Evolutionary conservation across 352 stramenopile genomes (phyloP).

Genomic region (Globisporangium lucens): DNA sequence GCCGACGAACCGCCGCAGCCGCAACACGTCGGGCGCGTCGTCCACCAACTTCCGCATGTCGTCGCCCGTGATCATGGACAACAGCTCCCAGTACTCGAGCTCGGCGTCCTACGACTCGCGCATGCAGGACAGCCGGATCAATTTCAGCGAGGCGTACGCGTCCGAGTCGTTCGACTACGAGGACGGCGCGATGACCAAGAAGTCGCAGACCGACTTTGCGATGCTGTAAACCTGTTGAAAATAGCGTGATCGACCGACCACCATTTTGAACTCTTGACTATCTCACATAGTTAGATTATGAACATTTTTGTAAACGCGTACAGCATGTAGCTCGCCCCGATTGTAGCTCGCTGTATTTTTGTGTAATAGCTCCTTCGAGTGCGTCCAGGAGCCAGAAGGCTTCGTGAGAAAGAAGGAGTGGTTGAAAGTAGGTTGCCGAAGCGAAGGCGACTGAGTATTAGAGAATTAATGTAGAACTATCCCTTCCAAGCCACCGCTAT

Average conservation of each 20-base stretch:
- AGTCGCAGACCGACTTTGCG: constrained; percentile 42
- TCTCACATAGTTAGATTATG: constrained; percentile 5
- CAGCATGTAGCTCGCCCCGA: not conserved
- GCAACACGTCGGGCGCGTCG: constrained; percentile 19
- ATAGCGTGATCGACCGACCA: no score
- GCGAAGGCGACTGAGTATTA: not conserved
- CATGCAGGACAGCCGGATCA: constrained; percentile 53
- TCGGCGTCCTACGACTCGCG: constrained; percentile 31
- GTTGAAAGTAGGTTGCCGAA: not conserved
- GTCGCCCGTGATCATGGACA: constrained; percentile 43
- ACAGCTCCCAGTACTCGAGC: constrained; percentile 26
- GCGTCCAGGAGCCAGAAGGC: not conserved
- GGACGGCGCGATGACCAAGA: constrained; percentile 32
- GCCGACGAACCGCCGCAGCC: constrained; percentile 21
- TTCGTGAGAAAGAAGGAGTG: not conserved
- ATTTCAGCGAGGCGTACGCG: constrained; percentile 65
- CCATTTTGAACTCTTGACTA: not conserved
- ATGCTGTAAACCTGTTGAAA: constrained; percentile 34
- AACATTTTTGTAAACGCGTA: constrained; percentile 4
- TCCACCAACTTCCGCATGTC: constrained; percentile 33
- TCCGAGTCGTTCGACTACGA: constrained; percentile 38
- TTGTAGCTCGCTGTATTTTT: constrained; percentile 1
- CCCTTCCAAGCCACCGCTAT: not conserved
- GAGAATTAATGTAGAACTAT: not conserved
- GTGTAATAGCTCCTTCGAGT: not conserved